Conservation (phyloP, 371 early-diverging fungal genomes). For the Mucor plumbeus region DNA sequence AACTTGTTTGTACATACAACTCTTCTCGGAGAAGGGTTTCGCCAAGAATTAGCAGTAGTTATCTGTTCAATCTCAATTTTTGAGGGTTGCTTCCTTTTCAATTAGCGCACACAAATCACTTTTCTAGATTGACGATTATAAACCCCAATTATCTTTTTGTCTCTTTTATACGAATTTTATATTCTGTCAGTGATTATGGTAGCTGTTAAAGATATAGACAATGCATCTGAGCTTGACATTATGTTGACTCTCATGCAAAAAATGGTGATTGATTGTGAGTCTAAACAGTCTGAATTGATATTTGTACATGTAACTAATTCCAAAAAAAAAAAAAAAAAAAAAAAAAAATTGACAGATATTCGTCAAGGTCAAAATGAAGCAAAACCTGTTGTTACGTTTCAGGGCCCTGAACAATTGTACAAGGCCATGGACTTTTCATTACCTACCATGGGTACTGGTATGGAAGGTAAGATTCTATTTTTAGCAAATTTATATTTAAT, state of each 20-base stretch:
- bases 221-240: slow-evolving; percentile 40
- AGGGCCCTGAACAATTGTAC: slow-evolving; percentile 57
- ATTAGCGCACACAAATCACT: neutral
- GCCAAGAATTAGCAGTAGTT: no score
- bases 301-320: neutral
- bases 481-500: neutral
- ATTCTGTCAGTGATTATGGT: slow-evolving; percentile 23
- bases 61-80: no score
- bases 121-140: neutral
- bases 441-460: slow-evolving; percentile 54
- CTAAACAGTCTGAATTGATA: neutral
- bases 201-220: slow-evolving; percentile 23
- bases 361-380: slow-evolving; percentile 48
- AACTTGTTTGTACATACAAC: no score
- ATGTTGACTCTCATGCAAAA: slow-evolving; percentile 44
- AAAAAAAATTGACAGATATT: slow-evolving; percentile 37
- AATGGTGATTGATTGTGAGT: slow-evolving; percentile 41
- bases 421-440: slow-evolving; percentile 58
- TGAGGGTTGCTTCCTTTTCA: neutral
- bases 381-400: slow-evolving; percentile 51
- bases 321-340: no score
- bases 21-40: no score
- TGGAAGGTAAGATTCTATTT: slow-evolving; percentile 46
- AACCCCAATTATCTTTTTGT: slow-evolving; percentile 1
- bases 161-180: neutral